These are phyloP conservation scores for Cubamyces sp. DNA, from an alignment of 768 basidiomycete species.

Conservation along the genomic window DNA sequence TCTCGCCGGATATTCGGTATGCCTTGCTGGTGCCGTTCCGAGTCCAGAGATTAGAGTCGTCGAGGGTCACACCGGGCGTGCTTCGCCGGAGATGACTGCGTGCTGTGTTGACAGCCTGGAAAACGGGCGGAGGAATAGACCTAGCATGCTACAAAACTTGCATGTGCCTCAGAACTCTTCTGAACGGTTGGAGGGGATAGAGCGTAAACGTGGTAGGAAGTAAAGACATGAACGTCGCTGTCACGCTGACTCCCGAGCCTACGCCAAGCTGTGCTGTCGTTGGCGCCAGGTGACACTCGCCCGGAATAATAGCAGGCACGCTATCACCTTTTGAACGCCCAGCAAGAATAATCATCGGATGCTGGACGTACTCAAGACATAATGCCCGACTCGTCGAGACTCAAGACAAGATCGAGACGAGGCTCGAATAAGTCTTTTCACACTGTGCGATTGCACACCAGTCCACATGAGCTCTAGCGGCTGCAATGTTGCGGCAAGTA, in stretches of 20 bases:
- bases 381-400: background rate
- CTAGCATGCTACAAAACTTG: conserved; percentile 9
- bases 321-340: background rate
- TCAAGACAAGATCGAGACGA: conserved; percentile 2
- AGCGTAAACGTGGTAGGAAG: background rate
- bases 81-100: conserved; percentile 5
- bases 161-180: background rate
- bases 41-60: conserved; percentile 4
- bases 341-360: conserved; percentile 2
- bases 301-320: conserved; percentile 7
- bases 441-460: background rate
- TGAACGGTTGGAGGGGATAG: background rate
- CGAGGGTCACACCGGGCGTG: conserved; percentile 10
- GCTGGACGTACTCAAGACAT: background rate
- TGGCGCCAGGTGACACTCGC: background rate
- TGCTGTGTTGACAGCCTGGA: background rate
- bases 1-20: conserved; percentile 26
- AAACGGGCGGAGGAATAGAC: conserved; percentile 11
- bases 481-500: background rate
- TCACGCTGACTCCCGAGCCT: background rate
- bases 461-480: background rate
- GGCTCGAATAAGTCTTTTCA: conserved; percentile 5
- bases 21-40: conserved; percentile 8
- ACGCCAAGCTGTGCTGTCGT: conserved; percentile 8
- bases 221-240: conserved; percentile 1